These are phyloP conservation scores for Carex littledalei DNA, from an alignment of 176 grass and related monocot genomes.

Conservation along the genomic window DNA sequence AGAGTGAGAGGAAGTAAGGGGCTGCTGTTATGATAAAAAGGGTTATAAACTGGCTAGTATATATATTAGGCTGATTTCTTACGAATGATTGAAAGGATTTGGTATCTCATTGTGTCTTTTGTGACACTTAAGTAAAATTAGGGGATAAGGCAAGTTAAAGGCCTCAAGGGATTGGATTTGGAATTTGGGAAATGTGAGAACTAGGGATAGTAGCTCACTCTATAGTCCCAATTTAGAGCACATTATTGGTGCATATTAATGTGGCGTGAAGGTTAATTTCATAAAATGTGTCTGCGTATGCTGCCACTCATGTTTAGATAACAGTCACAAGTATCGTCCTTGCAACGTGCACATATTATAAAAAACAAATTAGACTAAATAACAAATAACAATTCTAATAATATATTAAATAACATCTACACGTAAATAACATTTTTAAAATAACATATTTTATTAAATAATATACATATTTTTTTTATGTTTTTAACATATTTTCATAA, in stretches of 20 bases:
- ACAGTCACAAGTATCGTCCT: neutral
- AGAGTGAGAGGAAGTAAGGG: constrained; percentile 14
- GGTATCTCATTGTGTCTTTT: constrained; percentile 9
- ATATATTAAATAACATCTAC: too few species aligned
- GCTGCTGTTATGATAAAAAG: neutral
- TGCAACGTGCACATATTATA: too few species aligned
- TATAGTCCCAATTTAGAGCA: constrained; percentile 2
- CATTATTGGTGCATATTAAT: neutral
- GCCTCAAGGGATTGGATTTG: neutral
- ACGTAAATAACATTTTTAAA: too few species aligned
- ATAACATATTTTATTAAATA: too few species aligned
- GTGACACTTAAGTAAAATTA: constrained; percentile 5
- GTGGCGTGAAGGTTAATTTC: neutral
- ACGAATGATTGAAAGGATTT: constrained; percentile 14
- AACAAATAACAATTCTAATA: too few species aligned
- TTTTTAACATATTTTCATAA: too few species aligned
- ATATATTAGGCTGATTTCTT: neutral
- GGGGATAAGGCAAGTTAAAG: constrained; percentile 13
- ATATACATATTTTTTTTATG: too few species aligned
- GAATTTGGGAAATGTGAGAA: neutral
- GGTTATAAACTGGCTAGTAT: neutral
- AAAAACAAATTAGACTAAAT: too few species aligned
- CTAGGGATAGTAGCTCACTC: neutral
- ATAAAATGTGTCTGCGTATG: neutral
- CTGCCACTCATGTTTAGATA: neutral